Evolutionary conservation across 2,329 filamentous ascomycete genomes (phyloP).

Genomic region (Penicillium sp.): DNA sequence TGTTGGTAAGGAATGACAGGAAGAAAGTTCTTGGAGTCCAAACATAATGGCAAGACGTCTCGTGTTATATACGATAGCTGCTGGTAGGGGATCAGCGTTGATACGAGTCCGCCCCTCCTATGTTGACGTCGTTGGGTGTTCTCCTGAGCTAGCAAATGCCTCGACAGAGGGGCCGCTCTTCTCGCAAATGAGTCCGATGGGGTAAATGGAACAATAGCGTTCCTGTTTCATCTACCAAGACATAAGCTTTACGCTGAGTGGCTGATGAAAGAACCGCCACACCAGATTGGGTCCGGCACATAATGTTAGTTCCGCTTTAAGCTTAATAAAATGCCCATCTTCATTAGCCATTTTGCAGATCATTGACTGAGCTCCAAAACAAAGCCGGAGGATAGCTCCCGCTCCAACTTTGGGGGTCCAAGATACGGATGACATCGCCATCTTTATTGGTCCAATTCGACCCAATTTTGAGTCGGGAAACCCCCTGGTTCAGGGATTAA

Average conservation of each 20-base stretch:
- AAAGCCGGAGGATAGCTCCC: not conserved
- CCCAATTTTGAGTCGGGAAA: not conserved
- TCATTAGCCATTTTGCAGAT: slow-evolving; percentile 19
- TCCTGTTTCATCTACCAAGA: slow-evolving; percentile 6
- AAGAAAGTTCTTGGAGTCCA: slow-evolving; percentile 12
- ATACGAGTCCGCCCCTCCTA: not conserved
- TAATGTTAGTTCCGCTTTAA: slow-evolving; percentile 9
- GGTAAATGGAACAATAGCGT: not conserved
- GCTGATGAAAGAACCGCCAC: not conserved
- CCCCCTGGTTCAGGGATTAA: no score
- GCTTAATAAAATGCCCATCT: slow-evolving; percentile 13
- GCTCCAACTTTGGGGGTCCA: not conserved
- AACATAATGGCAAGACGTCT: not conserved
- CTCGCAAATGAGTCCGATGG: slow-evolving; percentile 6
- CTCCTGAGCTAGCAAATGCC: slow-evolving; percentile 10
- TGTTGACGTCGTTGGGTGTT: slow-evolving; percentile 1
- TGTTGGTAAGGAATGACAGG: slow-evolving; percentile 6
- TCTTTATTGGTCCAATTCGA: not conserved
- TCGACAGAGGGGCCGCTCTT: not conserved
- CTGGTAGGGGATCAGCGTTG: slow-evolving; percentile 4
- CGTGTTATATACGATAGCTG: slow-evolving; percentile 10
- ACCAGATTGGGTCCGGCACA: slow-evolving; percentile 1
- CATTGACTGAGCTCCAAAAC: not conserved
- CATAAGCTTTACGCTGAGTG: slow-evolving; percentile 7
- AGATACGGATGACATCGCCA: not conserved